Evolutionary conservation across 345 rosid genomes (phyloP).

Genomic region (Euclidium syriacum): DNA sequence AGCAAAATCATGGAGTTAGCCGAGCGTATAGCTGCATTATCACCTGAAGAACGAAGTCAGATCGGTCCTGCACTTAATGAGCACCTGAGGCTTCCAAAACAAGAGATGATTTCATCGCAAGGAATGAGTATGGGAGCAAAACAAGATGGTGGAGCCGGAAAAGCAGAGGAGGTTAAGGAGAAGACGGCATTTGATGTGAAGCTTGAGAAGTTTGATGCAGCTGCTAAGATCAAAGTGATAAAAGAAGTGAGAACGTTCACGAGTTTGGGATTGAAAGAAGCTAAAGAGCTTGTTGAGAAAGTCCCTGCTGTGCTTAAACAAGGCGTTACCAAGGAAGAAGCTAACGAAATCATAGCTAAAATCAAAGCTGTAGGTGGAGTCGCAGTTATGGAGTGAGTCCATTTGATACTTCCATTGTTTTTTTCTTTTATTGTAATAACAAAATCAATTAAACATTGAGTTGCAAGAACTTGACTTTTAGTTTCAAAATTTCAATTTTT

Average conservation of each 20-base stretch:
- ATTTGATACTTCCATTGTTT: neutral
- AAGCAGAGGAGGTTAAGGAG: slow-evolving; percentile 33
- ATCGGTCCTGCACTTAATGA: slow-evolving; percentile 33
- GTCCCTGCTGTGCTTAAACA: slow-evolving; percentile 26
- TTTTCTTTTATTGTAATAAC: slow-evolving; percentile 13
- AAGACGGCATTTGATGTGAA: slow-evolving; percentile 33
- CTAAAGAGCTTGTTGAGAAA: slow-evolving; percentile 37
- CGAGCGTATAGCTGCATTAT: slow-evolving; percentile 28
- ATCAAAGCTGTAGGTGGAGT: slow-evolving; percentile 36
- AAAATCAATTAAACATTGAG: neutral
- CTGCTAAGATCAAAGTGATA: slow-evolving; percentile 31
- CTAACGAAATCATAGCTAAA: slow-evolving; percentile 27
- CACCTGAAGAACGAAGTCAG: slow-evolving; percentile 29
- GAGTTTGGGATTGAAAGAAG: slow-evolving; percentile 32
- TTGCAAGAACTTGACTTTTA: neutral
- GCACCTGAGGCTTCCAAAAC: slow-evolving; percentile 29
- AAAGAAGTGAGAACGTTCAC: slow-evolving; percentile 36
- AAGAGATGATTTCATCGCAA: slow-evolving; percentile 18
- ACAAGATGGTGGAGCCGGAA: slow-evolving; percentile 22
- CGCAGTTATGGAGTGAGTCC: slow-evolving; percentile 32
- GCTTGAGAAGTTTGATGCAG: slow-evolving; percentile 30
- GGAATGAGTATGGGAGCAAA: slow-evolving; percentile 25
- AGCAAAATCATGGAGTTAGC: slow-evolving; percentile 32
- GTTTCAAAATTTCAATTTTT: neutral
- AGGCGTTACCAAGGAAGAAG: slow-evolving; percentile 37